Evolutionary conservation across 176 grass and related monocot species (phyloP).

Genomic region (Oryza officinalis): DNA sequence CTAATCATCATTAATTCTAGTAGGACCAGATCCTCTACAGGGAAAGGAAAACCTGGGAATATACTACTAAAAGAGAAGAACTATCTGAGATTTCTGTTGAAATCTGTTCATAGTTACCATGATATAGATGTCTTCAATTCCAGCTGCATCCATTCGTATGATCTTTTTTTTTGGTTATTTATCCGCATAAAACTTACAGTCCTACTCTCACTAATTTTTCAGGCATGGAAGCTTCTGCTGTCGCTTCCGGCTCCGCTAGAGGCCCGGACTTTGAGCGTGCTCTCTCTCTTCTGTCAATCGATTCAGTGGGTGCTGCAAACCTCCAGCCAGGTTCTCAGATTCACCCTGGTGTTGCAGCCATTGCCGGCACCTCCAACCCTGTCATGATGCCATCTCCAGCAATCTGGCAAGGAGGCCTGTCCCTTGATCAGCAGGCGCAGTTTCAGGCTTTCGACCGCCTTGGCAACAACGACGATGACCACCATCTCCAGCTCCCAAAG

Average conservation of each 20-base stretch:
- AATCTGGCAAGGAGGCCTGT: slow-evolving; percentile 8
- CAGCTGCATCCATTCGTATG: background rate
- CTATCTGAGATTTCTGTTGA: background rate
- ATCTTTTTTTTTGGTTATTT: background rate
- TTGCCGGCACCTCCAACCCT: slow-evolving; percentile 13
- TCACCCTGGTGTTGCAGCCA: slow-evolving; percentile 18
- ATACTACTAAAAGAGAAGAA: background rate
- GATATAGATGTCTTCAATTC: background rate
- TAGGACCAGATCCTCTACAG: slow-evolving; percentile 3
- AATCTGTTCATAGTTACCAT: background rate
- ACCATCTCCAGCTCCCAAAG: slow-evolving; percentile 32
- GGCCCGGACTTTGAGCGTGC: slow-evolving; percentile 75
- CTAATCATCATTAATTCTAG: background rate
- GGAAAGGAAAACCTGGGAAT: background rate
- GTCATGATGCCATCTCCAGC: slow-evolving; percentile 23
- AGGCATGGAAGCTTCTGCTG: slow-evolving; percentile 57
- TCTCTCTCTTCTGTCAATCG: slow-evolving; percentile 99
- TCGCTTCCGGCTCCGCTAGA: slow-evolving; percentile 49
- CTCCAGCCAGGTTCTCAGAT: slow-evolving; percentile 33
- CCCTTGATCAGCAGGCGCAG: slow-evolving; percentile 9
- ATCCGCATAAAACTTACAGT: background rate
- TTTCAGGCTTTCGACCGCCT: slow-evolving; percentile 21
- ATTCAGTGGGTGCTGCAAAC: slow-evolving; percentile 18
- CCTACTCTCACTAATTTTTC: background rate
- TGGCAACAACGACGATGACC: background rate